These are phyloP conservation scores for Funneliformis caledonium DNA, from an alignment of 371 early-diverging fungal species.

Conservation along the genomic window DNA sequence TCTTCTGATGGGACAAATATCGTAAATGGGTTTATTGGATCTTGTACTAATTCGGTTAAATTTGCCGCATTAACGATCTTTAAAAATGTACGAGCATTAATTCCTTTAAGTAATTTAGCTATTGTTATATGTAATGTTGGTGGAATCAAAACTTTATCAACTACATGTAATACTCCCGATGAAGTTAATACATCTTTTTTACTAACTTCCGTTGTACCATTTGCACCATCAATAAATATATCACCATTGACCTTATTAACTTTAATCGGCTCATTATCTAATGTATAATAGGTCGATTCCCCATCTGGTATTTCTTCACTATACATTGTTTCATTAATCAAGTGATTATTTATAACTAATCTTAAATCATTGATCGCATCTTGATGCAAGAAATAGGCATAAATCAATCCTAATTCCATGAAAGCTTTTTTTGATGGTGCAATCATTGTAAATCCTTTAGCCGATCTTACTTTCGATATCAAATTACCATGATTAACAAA, in stretches of 20 bases:
- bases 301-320: constrained; percentile 31
- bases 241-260: neutral
- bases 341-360: constrained; percentile 5
- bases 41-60: constrained; percentile 1
- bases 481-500: neutral
- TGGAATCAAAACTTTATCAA: constrained; percentile 15
- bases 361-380: constrained; percentile 9
- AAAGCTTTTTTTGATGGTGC: constrained; percentile 29
- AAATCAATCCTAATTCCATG: constrained; percentile 12
- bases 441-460: constrained; percentile 15
- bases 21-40: constrained; percentile 26
- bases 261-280: constrained; percentile 8
- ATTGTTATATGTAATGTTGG: constrained; percentile 23
- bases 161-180: constrained; percentile 32
- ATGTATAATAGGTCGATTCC: neutral
- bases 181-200: neutral
- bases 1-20: constrained; percentile 29
- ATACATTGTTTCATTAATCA: constrained; percentile 26
- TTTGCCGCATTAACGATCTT: constrained; percentile 11
- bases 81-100: constrained; percentile 30
- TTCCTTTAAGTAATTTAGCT: constrained; percentile 25
- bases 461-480: neutral
- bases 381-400: constrained; percentile 19
- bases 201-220: constrained; percentile 9
- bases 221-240: constrained; percentile 1